Evolutionary conservation across 257 asterid genomes (phyloP), one percentile per base, ranked within the genome.

Genomic region (Ballota nigra): DNA sequence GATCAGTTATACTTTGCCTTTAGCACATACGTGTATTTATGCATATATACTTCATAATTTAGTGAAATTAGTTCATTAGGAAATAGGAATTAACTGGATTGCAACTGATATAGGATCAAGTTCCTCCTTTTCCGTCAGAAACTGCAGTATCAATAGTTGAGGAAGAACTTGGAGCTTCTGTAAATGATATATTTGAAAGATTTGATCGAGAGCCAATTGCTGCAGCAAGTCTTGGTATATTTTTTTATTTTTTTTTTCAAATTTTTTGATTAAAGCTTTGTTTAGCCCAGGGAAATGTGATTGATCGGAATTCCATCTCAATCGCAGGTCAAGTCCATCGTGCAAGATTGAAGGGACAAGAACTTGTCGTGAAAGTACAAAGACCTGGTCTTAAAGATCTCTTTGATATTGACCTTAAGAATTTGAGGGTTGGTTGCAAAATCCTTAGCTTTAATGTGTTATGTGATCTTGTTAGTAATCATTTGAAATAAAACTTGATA

Each of bases 311-410:
- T 57, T 29, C 49, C 23, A 69, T 81, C 65, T 45, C 66, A 10
- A 59, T 40, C 71, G 74, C 84, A 92, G 98, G 98, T 69, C 98
- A 92, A 84, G 98, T 92, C 67, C 98, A 90, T 80, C 94, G 98
- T 66, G 98, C 97, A 26, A 84, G 74, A 81, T 20, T 88, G 76
- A 86, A 78, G 76, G 98, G 98, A 52, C 77, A 78, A 76, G 97
- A 90, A 78, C 81, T 90, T 23, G 97, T 88, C 29, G 73, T 92
- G 40, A 92, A 92, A 88, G 96, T 92, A 57, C 97, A 92, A 82
- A 86, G 98, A 82, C 98, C 98, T 18, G 98, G 98, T 15, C 92
- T 92, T 5, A 90, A 92, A 84, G 96, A 88, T 83, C 82, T 92
- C 31, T 92, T 92, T 5, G 98, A 92, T 59, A 88, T 92, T 61